phyloP scores from a whole-genome alignment of 75 land plant genomes.

The Azolla pinnata region DNA sequence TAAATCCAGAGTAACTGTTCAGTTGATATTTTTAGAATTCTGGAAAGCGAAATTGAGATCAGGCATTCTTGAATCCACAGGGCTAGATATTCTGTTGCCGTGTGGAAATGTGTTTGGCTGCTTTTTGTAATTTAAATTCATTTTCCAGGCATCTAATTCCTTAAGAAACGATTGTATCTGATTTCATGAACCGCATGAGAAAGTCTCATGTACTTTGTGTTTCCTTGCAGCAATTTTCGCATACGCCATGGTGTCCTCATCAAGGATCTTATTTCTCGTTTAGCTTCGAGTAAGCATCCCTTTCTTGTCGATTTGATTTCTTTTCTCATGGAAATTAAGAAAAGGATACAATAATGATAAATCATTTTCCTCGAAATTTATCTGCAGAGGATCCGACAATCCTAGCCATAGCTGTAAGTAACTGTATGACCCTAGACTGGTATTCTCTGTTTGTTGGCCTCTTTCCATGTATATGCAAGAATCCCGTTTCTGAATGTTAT shows the following conservation, averaged over 20 bases:
- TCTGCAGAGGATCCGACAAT: neutral
- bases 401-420: neutral
- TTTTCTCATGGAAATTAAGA: neutral
- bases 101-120: neutral
- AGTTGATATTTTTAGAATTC: too few relatives aligned
- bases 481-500: neutral
- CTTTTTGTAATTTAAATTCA: neutral
- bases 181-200: neutral
- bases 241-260: slow-evolving; percentile 2
- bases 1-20: too few relatives aligned
- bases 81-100: neutral
- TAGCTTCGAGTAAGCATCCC: neutral
- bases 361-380: neutral
- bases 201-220: neutral
- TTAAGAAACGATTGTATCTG: neutral
- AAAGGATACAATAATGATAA: neutral
- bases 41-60: neutral
- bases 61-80: neutral
- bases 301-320: neutral
- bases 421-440: neutral
- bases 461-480: neutral
- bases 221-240: neutral
- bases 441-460: neutral
- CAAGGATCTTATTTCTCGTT: neutral
- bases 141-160: neutral